These are phyloP conservation scores for Gossypium trilobum DNA, from an alignment of 441 rosid genomes.

Conservation along the genomic window DNA sequence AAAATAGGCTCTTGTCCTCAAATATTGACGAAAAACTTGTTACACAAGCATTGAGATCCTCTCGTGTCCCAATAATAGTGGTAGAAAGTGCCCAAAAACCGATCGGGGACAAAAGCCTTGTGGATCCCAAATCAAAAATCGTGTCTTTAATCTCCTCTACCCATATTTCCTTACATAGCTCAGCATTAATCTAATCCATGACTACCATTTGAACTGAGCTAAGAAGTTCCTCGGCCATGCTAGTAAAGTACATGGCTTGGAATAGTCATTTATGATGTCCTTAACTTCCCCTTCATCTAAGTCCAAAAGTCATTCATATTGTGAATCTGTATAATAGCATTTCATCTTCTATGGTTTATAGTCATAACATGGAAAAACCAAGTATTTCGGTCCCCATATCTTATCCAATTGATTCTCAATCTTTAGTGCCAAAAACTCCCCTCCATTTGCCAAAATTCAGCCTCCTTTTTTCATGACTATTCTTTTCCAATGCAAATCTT, in stretches of 20 bases:
- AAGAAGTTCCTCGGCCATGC: not conserved
- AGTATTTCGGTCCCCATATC: not conserved
- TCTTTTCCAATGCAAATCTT: not conserved
- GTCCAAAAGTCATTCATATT: not conserved
- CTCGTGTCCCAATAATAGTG: not conserved
- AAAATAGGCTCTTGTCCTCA: not conserved
- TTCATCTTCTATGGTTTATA: not conserved
- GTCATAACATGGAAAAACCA: not conserved
- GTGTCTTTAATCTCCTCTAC: not conserved
- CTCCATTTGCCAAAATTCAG: not conserved
- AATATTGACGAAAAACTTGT: not conserved
- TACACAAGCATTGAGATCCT: not conserved
- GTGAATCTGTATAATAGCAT: not conserved
- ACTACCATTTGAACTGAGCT: not conserved
- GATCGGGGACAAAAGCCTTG: not conserved
- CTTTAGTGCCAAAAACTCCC: not conserved
- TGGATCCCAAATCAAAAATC: not conserved
- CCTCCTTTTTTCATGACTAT: not conserved
- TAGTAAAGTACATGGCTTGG: not conserved
- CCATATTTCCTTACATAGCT: not conserved
- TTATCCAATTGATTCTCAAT: not conserved
- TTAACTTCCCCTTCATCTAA: not conserved
- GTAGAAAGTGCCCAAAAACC: not conserved
- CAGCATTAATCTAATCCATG: not conserved
- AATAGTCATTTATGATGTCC: not conserved